A percentile compares a stretch with the other conserved stretches of the same genome.
Evolutionary conservation across 2,329 filamentous ascomycete species (phyloP).

Genomic region (Alternaria burnsii): DNA sequence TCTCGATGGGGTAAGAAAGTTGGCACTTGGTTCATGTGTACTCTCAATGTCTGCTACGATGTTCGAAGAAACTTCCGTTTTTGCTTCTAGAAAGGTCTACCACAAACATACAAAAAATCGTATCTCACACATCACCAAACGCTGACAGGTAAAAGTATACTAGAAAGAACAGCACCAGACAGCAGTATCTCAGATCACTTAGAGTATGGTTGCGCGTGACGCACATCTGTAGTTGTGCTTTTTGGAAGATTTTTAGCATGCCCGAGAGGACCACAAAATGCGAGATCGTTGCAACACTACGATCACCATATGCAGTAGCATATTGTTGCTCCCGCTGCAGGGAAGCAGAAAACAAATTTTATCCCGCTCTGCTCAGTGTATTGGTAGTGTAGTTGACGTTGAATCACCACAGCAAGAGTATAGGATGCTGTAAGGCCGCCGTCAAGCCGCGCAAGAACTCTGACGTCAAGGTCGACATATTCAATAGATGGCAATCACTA

Average conservation of each 20-base stretch:
- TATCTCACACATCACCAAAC: not conserved
- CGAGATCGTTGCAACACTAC: not conserved
- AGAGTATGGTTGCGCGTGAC: not conserved
- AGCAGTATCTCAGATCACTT: not conserved
- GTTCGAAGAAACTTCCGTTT: not conserved
- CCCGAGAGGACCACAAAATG: not conserved
- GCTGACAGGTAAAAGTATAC: not conserved
- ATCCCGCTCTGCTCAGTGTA: not conserved
- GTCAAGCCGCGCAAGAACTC: not conserved
- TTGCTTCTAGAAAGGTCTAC: slow-evolving; percentile 8
- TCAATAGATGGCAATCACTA: not conserved
- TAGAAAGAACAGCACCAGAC: not conserved
- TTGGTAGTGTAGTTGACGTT: not conserved
- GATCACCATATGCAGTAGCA: not conserved
- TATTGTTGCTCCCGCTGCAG: not conserved
- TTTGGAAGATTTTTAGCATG: not conserved
- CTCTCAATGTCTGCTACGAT: not conserved
- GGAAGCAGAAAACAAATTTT: not conserved
- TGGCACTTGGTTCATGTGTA: not conserved
- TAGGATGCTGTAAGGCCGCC: not conserved
- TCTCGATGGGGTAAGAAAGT: not conserved
- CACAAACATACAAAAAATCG: not conserved
- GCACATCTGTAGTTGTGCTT: not conserved
- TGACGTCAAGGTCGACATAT: not conserved
- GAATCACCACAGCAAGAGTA: not conserved